A percentile compares a stretch with the other conserved stretches of the same genome.
Evolutionary conservation across 331 rosid genomes (phyloP).

Genomic region (Saraca asoca): DNA sequence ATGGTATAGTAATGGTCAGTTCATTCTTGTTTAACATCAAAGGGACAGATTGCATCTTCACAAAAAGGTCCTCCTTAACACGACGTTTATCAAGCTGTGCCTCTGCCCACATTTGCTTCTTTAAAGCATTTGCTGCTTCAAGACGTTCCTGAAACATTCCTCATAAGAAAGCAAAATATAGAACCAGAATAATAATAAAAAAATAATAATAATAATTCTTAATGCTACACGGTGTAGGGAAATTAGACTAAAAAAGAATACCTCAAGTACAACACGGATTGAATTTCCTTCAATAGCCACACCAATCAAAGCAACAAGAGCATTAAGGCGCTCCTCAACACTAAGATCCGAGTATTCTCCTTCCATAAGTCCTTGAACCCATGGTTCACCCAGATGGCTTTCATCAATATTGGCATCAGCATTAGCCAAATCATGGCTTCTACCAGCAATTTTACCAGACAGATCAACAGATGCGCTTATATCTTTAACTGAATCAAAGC

Average conservation of each 20-base stretch:
- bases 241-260: conserved; percentile 32
- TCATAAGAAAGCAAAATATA: conserved; percentile 23
- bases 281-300: conserved; percentile 74
- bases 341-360: conserved; percentile 80
- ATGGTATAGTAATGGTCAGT: conserved; percentile 35
- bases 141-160: conserved; percentile 68
- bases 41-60: conserved; percentile 42
- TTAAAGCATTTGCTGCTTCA: conserved; percentile 77
- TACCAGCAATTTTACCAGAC: conserved; percentile 37
- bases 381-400: conserved; percentile 59
- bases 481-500: conserved; percentile 32
- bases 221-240: conserved; percentile 4
- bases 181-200: background rate
- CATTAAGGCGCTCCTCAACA: conserved; percentile 77
- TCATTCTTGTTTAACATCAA: conserved; percentile 45
- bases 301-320: conserved; percentile 63
- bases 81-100: conserved; percentile 71
- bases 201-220: background rate
- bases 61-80: conserved; percentile 52
- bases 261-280: conserved; percentile 68
- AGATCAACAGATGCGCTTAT: conserved; percentile 19
- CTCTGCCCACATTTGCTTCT: conserved; percentile 79
- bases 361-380: conserved; percentile 75
- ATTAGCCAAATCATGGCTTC: conserved; percentile 32
- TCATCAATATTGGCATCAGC: conserved; percentile 55